Conservation (phyloP, 1,284 basidiomycete species). For the Cutaneotrichosporon spelunceum region DNA sequence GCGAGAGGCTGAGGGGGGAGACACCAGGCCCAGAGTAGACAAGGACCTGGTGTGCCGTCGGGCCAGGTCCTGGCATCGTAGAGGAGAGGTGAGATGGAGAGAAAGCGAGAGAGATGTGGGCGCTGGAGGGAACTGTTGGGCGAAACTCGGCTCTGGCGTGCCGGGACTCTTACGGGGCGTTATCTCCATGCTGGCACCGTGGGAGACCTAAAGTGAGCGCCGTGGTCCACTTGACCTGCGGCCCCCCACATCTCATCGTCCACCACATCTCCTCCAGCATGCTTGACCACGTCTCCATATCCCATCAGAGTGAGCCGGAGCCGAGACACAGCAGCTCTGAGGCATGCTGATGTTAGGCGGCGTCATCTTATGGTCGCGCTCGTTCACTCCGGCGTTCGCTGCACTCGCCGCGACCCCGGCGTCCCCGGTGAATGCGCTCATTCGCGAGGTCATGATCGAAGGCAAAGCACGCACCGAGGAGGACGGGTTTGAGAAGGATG, state of each 20-base stretch:
- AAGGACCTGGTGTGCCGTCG: slow-evolving; percentile 60
- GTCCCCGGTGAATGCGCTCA: slow-evolving; percentile 83
- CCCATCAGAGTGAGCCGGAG: slow-evolving; percentile 67
- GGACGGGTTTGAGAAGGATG: slow-evolving; percentile 82
- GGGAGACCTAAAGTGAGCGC: background rate
- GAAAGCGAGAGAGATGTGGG: background rate
- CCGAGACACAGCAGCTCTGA: slow-evolving; percentile 11
- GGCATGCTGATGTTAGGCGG: slow-evolving; percentile 61
- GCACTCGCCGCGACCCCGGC: slow-evolving; percentile 68
- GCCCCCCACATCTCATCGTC: background rate
- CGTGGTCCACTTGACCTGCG: background rate
- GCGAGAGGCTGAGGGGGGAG: slow-evolving; percentile 59
- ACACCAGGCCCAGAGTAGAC: slow-evolving; percentile 73
- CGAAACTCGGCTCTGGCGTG: background rate
- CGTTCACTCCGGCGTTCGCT: slow-evolving; percentile 80
- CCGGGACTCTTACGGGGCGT: background rate
- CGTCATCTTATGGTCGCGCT: slow-evolving; percentile 85
- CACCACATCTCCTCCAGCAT: slow-evolving; percentile 50
- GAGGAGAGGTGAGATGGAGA: background rate
- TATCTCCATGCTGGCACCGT: background rate
- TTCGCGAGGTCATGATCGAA: slow-evolving; percentile 88
- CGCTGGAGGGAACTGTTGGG: background rate
- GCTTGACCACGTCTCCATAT: slow-evolving; percentile 86
- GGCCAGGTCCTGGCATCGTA: slow-evolving; percentile 41
- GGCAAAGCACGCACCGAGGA: slow-evolving; percentile 55